Evolutionary conservation across 2,329 filamentous ascomycete genomes (phyloP).

Genomic region (Calonectria pauciramosa): DNA sequence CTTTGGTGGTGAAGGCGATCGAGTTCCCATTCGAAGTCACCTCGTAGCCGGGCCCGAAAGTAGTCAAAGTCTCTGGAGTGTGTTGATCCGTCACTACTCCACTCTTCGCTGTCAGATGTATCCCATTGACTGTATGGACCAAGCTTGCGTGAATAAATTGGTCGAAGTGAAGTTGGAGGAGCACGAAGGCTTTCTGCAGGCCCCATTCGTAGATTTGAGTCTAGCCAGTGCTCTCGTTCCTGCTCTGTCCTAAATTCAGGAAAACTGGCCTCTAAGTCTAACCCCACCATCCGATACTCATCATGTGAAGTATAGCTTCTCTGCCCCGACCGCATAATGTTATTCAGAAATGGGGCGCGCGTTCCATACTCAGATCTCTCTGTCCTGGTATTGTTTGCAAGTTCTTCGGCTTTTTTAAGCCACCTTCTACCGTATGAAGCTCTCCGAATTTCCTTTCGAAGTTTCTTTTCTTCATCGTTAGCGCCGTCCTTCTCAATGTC

Average conservation of each 20-base stretch:
- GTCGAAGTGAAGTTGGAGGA: not conserved
- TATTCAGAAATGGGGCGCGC: too few species aligned
- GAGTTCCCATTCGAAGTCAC: slow-evolving; percentile 31
- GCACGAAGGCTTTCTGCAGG: too few species aligned
- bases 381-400: not conserved
- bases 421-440: not conserved
- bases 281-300: too few species aligned
- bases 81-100: not conserved
- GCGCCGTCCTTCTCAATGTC: too few species aligned
- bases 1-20: slow-evolving; percentile 24
- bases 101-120: not conserved
- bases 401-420: not conserved
- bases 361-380: not conserved
- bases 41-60: slow-evolving; percentile 22
- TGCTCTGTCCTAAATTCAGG: too few species aligned
- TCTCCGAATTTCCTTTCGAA: not conserved
- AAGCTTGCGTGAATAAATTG: not conserved
- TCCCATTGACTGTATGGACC: not conserved
- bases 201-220: too few species aligned
- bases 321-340: too few species aligned
- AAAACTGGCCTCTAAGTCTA: too few species aligned
- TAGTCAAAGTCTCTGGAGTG: slow-evolving; percentile 7
- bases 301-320: too few species aligned
- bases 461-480: not conserved
- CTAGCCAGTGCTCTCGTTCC: too few species aligned